Evolutionary conservation across 2,329 filamentous ascomycete species (phyloP), one percentile per base, ranked within the genome.

Genomic region (Colletotrichum tanaceti): DNA sequence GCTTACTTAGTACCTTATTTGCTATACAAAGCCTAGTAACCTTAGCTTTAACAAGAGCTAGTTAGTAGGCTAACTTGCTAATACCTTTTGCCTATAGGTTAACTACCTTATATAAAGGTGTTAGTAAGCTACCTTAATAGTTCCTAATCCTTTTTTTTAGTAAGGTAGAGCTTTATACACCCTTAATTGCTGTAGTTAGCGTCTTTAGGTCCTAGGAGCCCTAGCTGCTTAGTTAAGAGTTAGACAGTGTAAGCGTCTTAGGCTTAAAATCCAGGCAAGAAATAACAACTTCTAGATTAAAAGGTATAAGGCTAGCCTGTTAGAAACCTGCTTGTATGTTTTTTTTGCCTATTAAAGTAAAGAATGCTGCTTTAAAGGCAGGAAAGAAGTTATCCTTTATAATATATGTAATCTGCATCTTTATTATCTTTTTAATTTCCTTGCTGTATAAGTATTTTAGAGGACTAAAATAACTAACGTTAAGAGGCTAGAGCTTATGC

Each of bases 251-350:
- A 44, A 22, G 6, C 1, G 1, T 58, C 20, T 58, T 58, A 44
- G 18, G n/a, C 16, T 58, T 58, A 43, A 58, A 58, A 58, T 41
- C 24, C 24, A 58, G 9, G 16, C 9, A 38, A 4, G 5, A 58
- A 46, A 58, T 44, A 58, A 58, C 22, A 28, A 58, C 13, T 58
- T 41, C 18, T 20, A 38, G 13, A 10, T 55, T 55, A 38, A 55
- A 55, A 41, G 28, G 7, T 39, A 55, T 32, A 3, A 58, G 9
- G 10, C 20, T 43, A 44, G 6, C 38, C 3, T 58, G 24, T 58
- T 18, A 24, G 44, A 43, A 58, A 32, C 54, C 24, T 44, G 32
- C n/a, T 46, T 14, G 2, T 58, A 58, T 5, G 1, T 41, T 58
- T 44, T 44, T n/a, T 58, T 58, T 28, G 28, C 24, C 24, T n/a